These are phyloP conservation scores for Diatrype stigma DNA, from an alignment of 2,329 filamentous ascomycete genomes.

Conservation along the genomic window DNA sequence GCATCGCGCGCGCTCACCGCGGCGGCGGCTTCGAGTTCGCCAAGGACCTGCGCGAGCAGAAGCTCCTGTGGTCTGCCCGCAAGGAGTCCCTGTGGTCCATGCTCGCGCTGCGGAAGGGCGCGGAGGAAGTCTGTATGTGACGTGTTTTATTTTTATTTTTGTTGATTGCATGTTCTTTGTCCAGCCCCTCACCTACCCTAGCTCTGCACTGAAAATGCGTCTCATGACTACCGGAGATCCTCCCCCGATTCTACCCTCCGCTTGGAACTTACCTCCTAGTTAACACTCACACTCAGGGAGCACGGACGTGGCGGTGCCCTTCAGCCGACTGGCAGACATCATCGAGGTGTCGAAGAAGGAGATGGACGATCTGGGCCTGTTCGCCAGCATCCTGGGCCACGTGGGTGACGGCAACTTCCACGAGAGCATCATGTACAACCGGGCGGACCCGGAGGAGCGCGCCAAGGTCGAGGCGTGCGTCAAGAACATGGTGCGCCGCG, in stretches of 20 bases:
- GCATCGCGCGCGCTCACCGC: conserved; percentile 61
- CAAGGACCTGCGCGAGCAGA: conserved; percentile 64
- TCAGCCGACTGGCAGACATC: conserved; percentile 69
- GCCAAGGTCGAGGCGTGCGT: conserved; percentile 77
- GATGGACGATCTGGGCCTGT: conserved; percentile 79
- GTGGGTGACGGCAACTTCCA: conserved; percentile 96
- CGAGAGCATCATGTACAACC: conserved; percentile 84
- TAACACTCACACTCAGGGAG: conserved; percentile 48
- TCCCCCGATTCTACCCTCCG: too few species aligned
- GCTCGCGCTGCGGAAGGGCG: conserved; percentile 62
- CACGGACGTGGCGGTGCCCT: conserved; percentile 80
- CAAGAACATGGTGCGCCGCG: conserved; percentile 85
- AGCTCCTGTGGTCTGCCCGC: conserved; percentile 73
- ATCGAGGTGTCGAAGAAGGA: conserved; percentile 83
- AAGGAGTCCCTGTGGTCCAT: conserved; percentile 86
- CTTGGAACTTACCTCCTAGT: not conserved
- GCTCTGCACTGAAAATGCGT: too few species aligned
- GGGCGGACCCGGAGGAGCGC: conserved; percentile 62
- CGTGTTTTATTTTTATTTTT: conserved; percentile 33
- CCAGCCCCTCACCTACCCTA: too few species aligned
- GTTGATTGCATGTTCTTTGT: too few species aligned
- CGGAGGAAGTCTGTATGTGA: conserved; percentile 67
- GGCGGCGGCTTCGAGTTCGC: conserved; percentile 74
- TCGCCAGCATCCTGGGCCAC: conserved; percentile 84
- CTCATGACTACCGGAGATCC: too few species aligned